Base-by-base conservation (phyloP, 2,329 filamentous ascomycete genomes). In the Lachnellula occidentalis region DNA sequence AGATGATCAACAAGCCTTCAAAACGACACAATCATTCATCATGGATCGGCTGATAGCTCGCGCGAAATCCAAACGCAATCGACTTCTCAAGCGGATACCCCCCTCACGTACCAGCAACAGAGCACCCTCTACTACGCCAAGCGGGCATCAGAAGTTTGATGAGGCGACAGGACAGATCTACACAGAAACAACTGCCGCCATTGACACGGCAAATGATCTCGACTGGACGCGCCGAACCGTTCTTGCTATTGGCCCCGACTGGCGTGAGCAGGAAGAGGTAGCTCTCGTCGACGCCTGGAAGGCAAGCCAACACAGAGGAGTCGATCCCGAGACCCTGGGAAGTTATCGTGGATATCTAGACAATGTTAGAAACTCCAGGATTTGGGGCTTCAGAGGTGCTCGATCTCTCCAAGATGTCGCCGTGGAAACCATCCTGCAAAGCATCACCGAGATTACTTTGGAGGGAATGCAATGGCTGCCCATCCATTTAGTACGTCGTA, bases 111-210 rank as follows among this genome's bases (percentile, higher is more conserved):
- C 36, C 27, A 37, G 37, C 4, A 41, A 22, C 7, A 55, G 31
- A 41, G 31, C 34, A 34, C 39, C 34, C 45, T 31, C 34, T 39
- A 19, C 21, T 31, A 22, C 39, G 9, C 48, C 48, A 14, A 45
- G 45, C 8, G 27, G 51, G 36, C 36, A 50, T 15, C 54, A 50
- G 12, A 66, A 59, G 47, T 65, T 61, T 34, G 65, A 69, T 48
- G 54, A 60, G 31, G 34, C 51, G n/a, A 61, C 66, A 8, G 66
- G 66, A 3, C 66, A 66, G 48, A 50, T 67, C 3, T 69, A 59
- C 43, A 60, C 54, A 8, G 66, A 69, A 55, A 60, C 47, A 14
- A 62, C 53, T 43, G 48, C 54, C 24, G 19, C 58, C 12, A 57
- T 63, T 15, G 53, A 58, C 22, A 53, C 37, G 24, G 42, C 42